These are phyloP conservation scores for Nicotiana obtusifolia DNA, from an alignment of 257 asterid species.

Conservation along the genomic window DNA sequence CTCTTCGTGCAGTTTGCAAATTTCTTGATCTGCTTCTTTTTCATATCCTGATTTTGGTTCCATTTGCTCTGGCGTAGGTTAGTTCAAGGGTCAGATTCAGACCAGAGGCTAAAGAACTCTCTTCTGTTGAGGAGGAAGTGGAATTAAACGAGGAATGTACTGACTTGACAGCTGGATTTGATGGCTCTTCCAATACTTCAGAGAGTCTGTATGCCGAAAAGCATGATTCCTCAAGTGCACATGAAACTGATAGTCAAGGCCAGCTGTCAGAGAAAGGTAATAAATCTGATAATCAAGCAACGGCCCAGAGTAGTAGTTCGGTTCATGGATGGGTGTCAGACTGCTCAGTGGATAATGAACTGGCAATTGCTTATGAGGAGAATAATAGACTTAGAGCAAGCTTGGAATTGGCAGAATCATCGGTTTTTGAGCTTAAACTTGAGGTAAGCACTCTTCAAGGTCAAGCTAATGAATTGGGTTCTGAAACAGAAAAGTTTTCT, in stretches of 20 bases:
- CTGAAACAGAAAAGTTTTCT: constrained; percentile 55
- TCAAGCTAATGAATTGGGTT: constrained; percentile 61
- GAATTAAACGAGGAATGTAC: constrained; percentile 52
- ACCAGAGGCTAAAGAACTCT: constrained; percentile 59
- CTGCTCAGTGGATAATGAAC: constrained; percentile 49
- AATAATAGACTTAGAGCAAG: constrained; percentile 62
- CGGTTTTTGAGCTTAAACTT: constrained; percentile 62
- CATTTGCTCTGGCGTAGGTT: constrained; percentile 36
- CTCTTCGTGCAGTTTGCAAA: background rate
- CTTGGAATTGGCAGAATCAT: constrained; percentile 75
- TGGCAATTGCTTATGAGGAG: constrained; percentile 63
- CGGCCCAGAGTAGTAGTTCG: constrained; percentile 39
- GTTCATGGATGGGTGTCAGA: constrained; percentile 54
- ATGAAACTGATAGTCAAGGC: constrained; percentile 49
- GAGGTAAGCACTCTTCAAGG: constrained; percentile 76
- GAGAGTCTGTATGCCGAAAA: constrained; percentile 77
- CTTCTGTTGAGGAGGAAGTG: constrained; percentile 61
- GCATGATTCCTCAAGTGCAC: constrained; percentile 43
- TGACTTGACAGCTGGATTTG: constrained; percentile 59
- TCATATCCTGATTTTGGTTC: constrained; percentile 4
- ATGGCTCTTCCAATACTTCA: constrained; percentile 82
- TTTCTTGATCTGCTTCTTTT: constrained; percentile 3
- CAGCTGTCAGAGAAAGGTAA: constrained; percentile 42
- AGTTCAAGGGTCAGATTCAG: constrained; percentile 46
- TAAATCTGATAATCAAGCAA: constrained; percentile 39